Base-by-base conservation (phyloP, 73 alveolate species). In the Blepharisma stoltei region DNA sequence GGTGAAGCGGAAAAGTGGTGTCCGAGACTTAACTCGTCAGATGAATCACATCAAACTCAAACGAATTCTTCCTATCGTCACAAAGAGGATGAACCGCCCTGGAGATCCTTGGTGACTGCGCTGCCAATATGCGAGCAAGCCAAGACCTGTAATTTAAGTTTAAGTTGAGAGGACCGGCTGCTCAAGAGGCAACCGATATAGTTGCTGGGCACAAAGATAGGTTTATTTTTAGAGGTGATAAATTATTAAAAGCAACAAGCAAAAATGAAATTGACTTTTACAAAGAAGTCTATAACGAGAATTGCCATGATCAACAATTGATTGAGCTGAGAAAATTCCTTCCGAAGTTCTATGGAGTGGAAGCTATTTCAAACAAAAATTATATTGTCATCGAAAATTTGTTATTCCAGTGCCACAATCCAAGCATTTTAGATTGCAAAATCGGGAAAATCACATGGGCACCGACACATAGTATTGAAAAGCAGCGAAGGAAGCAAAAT, bases 351-450 rank as follows among this genome's bases (percentile, higher is more conserved):
- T 60, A 14, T 60, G 73, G 46, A 60, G 45, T 25, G n/a, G 45
- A 60, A 25, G 5, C 14, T 8, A 60, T 60, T 38, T n/a, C 38
- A 0, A 38, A 38, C 38, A 14, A 60, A 25, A 25, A 14, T 5
- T 60, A 60, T 60, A n/a, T 60, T 60, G 45, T 60, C 2, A 71
- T 69, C 5, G 79, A 69, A 44, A 69, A 69, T 46, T 43, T 69
- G n/a, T 69, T 69, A 43, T 18, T 20, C 43, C 54, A 25, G 11
- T 69, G 9, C 27, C 32, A 69, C 0, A 18, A 69, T 5, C 79
- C 79, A 38, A 44, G 45, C 60, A 69, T 69, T 43, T n/a, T 69
- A 3, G 79, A 69, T 43, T 44, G 55, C 60, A 69, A 69, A 69
- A 44, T 69, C 0, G 79, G 79, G 4, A 46, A 38, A 44, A 20